Percentiles rank a stretch among this genome's conserved stretches.
Evolutionary conservation across 1,139 yeast genomes (phyloP).

Genomic region (Geotrichum candidum): DNA sequence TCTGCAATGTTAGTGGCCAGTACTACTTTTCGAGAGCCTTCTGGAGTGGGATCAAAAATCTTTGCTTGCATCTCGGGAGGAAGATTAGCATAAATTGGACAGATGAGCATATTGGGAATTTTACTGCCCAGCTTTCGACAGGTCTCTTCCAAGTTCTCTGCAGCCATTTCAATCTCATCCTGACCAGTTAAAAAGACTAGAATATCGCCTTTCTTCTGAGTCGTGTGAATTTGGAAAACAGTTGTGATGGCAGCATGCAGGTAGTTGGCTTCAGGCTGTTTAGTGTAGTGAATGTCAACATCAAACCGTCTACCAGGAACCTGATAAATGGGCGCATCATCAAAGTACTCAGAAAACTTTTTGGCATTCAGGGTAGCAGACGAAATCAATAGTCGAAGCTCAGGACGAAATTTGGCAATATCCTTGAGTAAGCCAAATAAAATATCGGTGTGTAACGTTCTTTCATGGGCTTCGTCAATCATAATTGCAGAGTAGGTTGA

Average conservation of each 20-base stretch:
- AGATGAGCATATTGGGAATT: conserved; percentile 59
- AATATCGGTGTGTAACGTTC: conserved; percentile 91
- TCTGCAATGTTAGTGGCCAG: conserved; percentile 96
- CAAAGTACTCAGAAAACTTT: conserved; percentile 74
- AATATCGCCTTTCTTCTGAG: conserved; percentile 79
- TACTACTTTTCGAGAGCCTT: conserved; percentile 73
- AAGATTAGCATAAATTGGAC: conserved; percentile 88
- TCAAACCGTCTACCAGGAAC: conserved; percentile 87
- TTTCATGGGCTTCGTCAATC: conserved; percentile 96
- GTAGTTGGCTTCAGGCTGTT: conserved; percentile 85
- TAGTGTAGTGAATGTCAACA: conserved; percentile 79
- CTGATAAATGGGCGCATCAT: conserved; percentile 76
- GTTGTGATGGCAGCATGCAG: conserved; percentile 83
- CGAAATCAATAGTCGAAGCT: conserved; percentile 69
- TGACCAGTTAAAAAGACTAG: conserved; percentile 89
- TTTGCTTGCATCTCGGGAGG: conserved; percentile 77
- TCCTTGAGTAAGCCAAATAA: conserved; percentile 75
- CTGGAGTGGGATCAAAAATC: conserved; percentile 86
- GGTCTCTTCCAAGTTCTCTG: conserved; percentile 64
- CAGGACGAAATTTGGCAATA: conserved; percentile 55
- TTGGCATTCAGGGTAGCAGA: conserved; percentile 93
- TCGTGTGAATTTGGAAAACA: conserved; percentile 70
- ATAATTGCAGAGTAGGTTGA: conserved; percentile 69
- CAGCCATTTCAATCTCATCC: conserved; percentile 84
- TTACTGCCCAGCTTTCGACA: conserved; percentile 55